Evolutionary conservation across 2,329 filamentous ascomycete species (phyloP), one percentile per base, ranked within the genome.

Genomic region (Capronia epimyces): DNA sequence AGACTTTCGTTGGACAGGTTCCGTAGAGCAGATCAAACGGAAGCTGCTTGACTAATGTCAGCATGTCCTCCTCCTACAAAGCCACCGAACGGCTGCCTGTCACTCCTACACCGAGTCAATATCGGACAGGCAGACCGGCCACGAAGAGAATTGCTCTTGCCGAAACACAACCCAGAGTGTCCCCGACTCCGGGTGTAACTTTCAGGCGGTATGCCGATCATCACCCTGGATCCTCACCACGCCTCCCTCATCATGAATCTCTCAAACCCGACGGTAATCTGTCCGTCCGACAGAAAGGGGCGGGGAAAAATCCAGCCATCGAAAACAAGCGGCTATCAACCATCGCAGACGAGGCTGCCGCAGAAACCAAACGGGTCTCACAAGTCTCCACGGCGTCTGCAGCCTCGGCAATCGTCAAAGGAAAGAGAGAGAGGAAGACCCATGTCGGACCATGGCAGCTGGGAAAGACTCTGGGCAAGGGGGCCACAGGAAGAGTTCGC

Each of bases 371-470:
- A 18, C 65, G 72, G 12, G 69, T 73, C 54, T 75, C 53, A 10
- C 53, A 52, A 34, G 44, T 49, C 13, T 55, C 55, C 7, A 52
- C 56, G 4, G 45, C 56, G 3, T 56, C 57, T 18, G 46, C 45
- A 25, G 40, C 27, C 43, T 50, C 49, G 10, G 45, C 16, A 4
- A 78, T 77, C 2, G 71, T 75, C 43, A 77, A 75, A 3, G 77
- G 64, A 22, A 75, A 74, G 46, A 71, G 77, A 40, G 75, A 74
- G 46, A 71, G 77, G 39, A 82, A 82, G 69, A 87, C 85, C 9
- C 85, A 89, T 62, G 87, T 98, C 62, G 93, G 93, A 0, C 91
- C 91, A 59, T 98, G 93, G 93, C 83, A 91, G 59, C 73, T 98
- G 2, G 93, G 93, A 5, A 89, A 81, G 66, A 95, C 87, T 0